Evolutionary conservation across 192 early-diverging fungal genomes (phyloP).

Genomic region (Backusella tarrabulga): DNA sequence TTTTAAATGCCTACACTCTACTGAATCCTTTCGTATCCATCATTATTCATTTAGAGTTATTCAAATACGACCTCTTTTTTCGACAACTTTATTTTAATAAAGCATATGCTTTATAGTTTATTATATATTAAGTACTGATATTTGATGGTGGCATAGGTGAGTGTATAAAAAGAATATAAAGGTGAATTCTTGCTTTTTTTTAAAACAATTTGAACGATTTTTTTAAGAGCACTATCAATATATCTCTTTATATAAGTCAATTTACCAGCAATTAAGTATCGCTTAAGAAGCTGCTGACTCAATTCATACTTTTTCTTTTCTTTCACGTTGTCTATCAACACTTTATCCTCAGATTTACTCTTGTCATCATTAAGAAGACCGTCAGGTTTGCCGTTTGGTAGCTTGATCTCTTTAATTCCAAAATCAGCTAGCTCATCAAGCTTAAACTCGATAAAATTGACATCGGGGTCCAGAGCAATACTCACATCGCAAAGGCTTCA

Average conservation of each 20-base stretch:
- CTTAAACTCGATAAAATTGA: neutral
- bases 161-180: no score
- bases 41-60: no score
- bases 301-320: neutral
- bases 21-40: no score
- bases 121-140: no score
- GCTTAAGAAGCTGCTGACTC: neutral
- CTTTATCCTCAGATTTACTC: neutral
- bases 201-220: no score
- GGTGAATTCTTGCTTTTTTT: no score
- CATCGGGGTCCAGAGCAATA: neutral
- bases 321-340: neutral
- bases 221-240: neutral
- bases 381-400: neutral
- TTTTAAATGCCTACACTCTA: no score
- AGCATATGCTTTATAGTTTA: neutral
- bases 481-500: neutral
- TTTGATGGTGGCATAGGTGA: no score
- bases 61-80: no score
- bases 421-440: neutral
- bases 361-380: neutral
- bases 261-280: neutral
- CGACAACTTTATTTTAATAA: neutral
- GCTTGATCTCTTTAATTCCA: neutral
- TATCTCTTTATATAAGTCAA: neutral